Conservation (phyloP, 345 rosid species). For the Fremontodendron californicum region DNA sequence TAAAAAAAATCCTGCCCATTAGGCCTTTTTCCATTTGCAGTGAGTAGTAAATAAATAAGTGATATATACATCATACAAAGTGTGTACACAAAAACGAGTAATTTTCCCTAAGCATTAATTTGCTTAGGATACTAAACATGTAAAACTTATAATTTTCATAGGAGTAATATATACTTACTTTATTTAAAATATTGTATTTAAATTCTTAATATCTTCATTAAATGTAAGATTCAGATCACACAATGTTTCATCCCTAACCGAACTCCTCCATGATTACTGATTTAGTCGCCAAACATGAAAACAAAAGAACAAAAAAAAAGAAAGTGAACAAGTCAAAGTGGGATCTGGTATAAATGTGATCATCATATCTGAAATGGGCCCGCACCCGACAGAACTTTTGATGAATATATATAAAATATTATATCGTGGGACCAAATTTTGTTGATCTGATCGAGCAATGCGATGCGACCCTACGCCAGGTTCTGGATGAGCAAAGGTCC, state of each 20-base stretch:
- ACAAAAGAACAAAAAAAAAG: not conserved
- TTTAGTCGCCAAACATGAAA: not conserved
- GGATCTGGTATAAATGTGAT: not conserved
- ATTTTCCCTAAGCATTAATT: no score
- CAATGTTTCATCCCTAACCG: no score
- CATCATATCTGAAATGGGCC: constrained; percentile 10
- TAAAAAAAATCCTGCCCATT: not conserved
- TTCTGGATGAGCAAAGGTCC: not conserved
- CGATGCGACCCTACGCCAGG: not conserved
- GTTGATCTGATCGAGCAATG: not conserved
- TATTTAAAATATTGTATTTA: not conserved
- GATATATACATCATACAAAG: no score
- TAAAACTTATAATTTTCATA: no score
- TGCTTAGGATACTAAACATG: not conserved
- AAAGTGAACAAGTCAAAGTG: not conserved
- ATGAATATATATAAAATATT: not conserved
- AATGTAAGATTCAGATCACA: not conserved
- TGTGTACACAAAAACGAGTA: no score
- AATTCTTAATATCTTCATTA: no score
- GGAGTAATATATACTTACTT: no score
- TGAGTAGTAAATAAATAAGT: no score
- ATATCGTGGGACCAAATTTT: not conserved
- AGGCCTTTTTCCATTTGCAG: not conserved
- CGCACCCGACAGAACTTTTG: constrained; percentile 11
- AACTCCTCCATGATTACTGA: not conserved